Evolutionary conservation across 2,329 filamentous ascomycete species (phyloP).

Genomic region (Aspergillus phoenicis): DNA sequence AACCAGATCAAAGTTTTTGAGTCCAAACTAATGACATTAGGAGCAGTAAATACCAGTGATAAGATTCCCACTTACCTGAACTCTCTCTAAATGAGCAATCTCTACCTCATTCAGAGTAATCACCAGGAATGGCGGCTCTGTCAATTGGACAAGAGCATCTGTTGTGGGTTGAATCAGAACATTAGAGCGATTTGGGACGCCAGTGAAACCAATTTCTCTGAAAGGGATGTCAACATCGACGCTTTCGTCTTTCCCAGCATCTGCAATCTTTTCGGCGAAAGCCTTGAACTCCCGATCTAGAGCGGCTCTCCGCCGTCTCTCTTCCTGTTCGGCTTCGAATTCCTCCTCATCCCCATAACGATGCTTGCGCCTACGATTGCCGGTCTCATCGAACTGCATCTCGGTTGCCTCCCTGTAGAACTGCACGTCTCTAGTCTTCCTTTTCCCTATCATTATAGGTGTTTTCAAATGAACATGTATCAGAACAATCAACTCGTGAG

Average conservation of each 20-base stretch:
- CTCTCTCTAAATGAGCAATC: conserved; percentile 91
- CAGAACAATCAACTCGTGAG: conserved; percentile 94
- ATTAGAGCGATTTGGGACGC: conserved; percentile 92
- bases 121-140: conserved; percentile 95
- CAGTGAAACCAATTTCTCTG: conserved; percentile 93
- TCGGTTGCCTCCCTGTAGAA: conserved; percentile 98
- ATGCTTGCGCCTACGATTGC: conserved; percentile 96
- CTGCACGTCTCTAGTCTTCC: conserved; percentile 98
- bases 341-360: conserved; percentile 98
- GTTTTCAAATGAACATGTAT: conserved; percentile 98
- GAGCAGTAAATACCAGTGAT: neutral
- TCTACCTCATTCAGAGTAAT: conserved; percentile 95
- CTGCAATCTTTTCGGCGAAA: conserved; percentile 96
- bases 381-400: conserved; percentile 98
- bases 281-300: conserved; percentile 94
- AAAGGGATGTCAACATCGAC: conserved; percentile 96
- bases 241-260: conserved; percentile 86
- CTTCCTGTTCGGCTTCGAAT: conserved; percentile 97
- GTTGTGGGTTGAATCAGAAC: conserved; percentile 95
- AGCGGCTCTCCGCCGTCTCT: conserved; percentile 84
- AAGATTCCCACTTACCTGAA: conserved; percentile 55
- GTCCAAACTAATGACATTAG: conserved; percentile 69
- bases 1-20: conserved; percentile 99
- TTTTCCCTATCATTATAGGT: conserved; percentile 96
- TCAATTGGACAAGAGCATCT: conserved; percentile 94